Percentiles rank a stretch among this genome's conserved stretches.
Evolutionary conservation across 2,329 filamentous ascomycete species (phyloP).

Genomic region (Fusarium verticillioides): DNA sequence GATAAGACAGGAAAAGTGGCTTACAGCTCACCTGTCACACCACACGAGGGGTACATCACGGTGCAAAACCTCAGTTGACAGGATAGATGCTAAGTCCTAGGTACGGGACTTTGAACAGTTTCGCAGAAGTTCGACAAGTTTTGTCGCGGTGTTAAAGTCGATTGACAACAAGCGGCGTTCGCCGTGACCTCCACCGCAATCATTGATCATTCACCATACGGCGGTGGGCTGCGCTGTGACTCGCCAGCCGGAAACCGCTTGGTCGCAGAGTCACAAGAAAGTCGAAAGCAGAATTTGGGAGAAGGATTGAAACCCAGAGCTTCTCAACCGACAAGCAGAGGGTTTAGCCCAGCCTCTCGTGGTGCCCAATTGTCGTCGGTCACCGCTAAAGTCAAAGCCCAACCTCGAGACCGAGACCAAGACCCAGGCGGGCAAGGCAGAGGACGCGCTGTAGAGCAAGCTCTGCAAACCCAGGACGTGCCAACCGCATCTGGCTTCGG

Average conservation of each 20-base stretch:
- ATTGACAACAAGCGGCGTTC: slow-evolving; percentile 25
- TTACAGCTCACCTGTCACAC: slow-evolving; percentile 40
- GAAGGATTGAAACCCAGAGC: neutral
- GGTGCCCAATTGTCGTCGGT: slow-evolving; percentile 39
- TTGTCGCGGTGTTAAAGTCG: neutral
- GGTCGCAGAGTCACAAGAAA: slow-evolving; percentile 31
- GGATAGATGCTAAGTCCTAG: slow-evolving; percentile 18
- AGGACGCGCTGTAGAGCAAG: slow-evolving; percentile 20
- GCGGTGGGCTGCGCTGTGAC: slow-evolving; percentile 35
- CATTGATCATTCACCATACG: slow-evolving; percentile 28
- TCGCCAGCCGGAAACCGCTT: slow-evolving; percentile 37
- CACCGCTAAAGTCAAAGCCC: slow-evolving; percentile 40
- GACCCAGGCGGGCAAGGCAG: slow-evolving; percentile 27
- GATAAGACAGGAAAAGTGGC: slow-evolving; percentile 35
- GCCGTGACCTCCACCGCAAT: slow-evolving; percentile 24
- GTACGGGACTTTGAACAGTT: slow-evolving; percentile 5
- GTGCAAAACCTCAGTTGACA: slow-evolving; percentile 14
- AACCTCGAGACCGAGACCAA: slow-evolving; percentile 26
- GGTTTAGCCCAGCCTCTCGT: slow-evolving; percentile 16
- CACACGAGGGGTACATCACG: slow-evolving; percentile 33
- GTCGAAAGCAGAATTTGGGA: slow-evolving; percentile 2
- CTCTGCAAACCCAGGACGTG: slow-evolving; percentile 25
- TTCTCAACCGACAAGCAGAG: slow-evolving; percentile 8
- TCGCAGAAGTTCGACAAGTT: neutral
- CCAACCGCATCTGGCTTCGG: slow-evolving; percentile 41